Base-by-base conservation (phyloP, 495 filamentous ascomycete genomes). In the Thozetella sp. region DNA sequence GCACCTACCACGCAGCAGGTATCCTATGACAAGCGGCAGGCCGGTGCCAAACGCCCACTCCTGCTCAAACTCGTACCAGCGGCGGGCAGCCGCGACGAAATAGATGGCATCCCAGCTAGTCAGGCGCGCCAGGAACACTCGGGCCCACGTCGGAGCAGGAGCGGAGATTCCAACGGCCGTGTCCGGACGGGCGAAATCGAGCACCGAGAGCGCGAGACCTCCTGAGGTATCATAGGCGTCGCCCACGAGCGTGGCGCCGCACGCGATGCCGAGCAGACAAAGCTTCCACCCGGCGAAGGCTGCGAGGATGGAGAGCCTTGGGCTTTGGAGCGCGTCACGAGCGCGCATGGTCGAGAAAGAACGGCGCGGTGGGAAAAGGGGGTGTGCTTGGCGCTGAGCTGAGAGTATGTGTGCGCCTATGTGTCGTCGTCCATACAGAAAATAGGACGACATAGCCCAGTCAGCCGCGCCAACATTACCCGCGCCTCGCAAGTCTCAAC, bases 61-160 rank as follows among this genome's bases (percentile, higher is more conserved):
- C 75, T 99, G 96, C 74, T 99, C 95, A 74, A 89, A 93, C 11
- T 88, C 53, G 61, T 97, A 93, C 22, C 92, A 93, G 27, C 87
- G 77, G 56, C 82, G 76, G 0, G 92, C 87, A 48, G 78, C 72
- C 56, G 87, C 83, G 30, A 88, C 76, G 65, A 91, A 98, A 70
- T 97, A 98, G 55, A 99, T 87, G 34, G 90, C 88, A 68, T 99
- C 95, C 95, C 95, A 99, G 73, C 94, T 83, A 0, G 87, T 86
- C 40, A 97, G 80, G 54, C 86, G 87, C 57, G 75, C 61, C 59
- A 81, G 51, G 54, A 75, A 54, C 50, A 66, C 61, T 54, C 65
- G 67, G 19, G 52, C 27, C 25, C 25, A 43, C 30, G 40, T 45
- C 25, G 26, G 30, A 51, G 46, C 10, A 22, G 25, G 52, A 13